Percentiles rank a stretch among this genome's conserved stretches.
phyloP scores from a whole-genome alignment of 306 rosid species.

The Trifolium fragiferum region DNA sequence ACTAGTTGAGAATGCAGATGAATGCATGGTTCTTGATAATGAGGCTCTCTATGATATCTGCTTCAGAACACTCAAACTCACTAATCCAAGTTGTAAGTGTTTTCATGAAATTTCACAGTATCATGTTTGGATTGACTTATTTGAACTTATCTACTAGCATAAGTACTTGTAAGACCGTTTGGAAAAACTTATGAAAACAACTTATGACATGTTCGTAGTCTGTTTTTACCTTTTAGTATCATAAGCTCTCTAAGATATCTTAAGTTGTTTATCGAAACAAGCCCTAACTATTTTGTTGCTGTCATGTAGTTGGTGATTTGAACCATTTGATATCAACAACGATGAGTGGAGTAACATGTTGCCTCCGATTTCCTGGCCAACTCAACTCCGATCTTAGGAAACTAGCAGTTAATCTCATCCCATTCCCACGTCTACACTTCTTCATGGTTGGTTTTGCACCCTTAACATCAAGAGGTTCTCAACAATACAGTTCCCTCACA shows the following conservation, averaged over 20 bases:
- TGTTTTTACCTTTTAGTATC: neutral
- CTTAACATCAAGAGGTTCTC: constrained; percentile 78
- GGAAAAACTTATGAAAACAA: neutral
- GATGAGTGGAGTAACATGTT: constrained; percentile 94
- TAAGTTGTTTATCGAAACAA: neutral
- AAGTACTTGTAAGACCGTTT: neutral
- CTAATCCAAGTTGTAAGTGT: constrained; percentile 85
- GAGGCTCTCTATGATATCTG: constrained; percentile 94
- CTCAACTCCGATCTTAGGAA: constrained; percentile 90
- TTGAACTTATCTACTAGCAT: neutral
- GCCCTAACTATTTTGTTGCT: neutral
- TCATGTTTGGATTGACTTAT: neutral
- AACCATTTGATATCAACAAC: constrained; percentile 93
- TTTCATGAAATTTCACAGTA: neutral
- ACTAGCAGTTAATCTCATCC: constrained; percentile 55
- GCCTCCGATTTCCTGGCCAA: constrained; percentile 91
- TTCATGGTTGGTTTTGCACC: constrained; percentile 81
- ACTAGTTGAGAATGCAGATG: constrained; percentile 87
- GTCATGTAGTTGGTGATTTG: constrained; percentile 76
- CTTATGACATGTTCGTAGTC: neutral
- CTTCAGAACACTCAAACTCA: constrained; percentile 91
- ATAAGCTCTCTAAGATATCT: too few species aligned
- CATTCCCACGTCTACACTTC: constrained; percentile 46
- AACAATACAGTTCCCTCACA: constrained; percentile 73
- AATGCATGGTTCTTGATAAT: constrained; percentile 76